Percentiles rank a stretch among this genome's conserved stretches.
phyloP scores from a whole-genome alignment of 768 basidiomycete species.

The Lactarius psammicola region DNA sequence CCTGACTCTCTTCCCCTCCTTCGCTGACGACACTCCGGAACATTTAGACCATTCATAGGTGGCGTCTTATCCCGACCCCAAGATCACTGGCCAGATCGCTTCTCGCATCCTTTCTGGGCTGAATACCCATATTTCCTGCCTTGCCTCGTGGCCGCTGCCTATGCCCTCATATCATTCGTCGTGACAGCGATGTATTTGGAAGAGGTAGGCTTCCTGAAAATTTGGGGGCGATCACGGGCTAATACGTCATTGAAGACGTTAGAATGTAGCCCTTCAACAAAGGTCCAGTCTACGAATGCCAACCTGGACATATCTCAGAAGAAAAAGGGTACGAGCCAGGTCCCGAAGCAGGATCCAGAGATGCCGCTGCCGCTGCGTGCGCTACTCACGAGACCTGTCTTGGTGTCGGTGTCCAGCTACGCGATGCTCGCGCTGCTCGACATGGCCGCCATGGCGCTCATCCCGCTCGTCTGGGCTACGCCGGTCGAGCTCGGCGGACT shows the following conservation, averaged over 20 bases:
- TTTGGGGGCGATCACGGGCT: not conserved
- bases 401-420: conserved; percentile 13
- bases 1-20: not conserved
- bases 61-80: conserved; percentile 32
- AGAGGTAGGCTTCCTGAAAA: conserved; percentile 10
- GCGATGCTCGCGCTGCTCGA: conserved; percentile 18
- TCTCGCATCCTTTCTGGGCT: conserved; percentile 30
- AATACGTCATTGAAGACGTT: conserved; percentile 10
- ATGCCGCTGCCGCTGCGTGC: conserved; percentile 6
- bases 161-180: conserved; percentile 16
- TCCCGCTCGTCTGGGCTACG: conserved; percentile 47
- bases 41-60: conserved; percentile 27
- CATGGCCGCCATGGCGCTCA: conserved; percentile 9
- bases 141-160: conserved; percentile 22
- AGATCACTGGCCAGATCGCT: conserved; percentile 28
- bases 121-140: conserved; percentile 33
- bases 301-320: conserved; percentile 2
- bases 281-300: not conserved
- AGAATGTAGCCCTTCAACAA: not conserved
- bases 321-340: not conserved
- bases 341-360: not conserved
- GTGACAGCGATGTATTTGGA: conserved; percentile 17
- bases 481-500: conserved; percentile 45
- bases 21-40: not conserved
- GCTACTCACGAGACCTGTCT: conserved; percentile 15